These are phyloP conservation scores for Martensiomyces pterosporus DNA, from an alignment of 192 early-diverging fungal genomes.

Conservation along the genomic window DNA sequence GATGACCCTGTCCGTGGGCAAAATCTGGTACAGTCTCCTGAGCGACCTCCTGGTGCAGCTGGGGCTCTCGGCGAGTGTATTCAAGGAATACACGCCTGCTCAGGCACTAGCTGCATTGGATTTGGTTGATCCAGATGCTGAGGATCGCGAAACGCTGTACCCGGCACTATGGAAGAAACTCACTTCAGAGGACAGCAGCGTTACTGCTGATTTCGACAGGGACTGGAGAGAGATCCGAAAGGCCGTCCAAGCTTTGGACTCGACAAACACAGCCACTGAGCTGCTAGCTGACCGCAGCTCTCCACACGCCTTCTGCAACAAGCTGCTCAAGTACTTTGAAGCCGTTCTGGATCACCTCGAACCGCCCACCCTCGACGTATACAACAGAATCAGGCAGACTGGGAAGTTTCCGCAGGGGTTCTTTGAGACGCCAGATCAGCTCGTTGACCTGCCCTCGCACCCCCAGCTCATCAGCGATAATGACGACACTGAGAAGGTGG, in stretches of 20 bases:
- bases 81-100: constrained; percentile 15
- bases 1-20: constrained; percentile 12
- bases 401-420: constrained; percentile 30
- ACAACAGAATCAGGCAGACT: constrained; percentile 24
- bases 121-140: constrained; percentile 9
- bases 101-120: constrained; percentile 17
- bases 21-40: constrained; percentile 26
- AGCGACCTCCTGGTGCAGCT: constrained; percentile 24
- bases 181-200: not conserved
- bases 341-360: constrained; percentile 21
- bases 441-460: constrained; percentile 4
- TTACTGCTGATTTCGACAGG: constrained; percentile 15
- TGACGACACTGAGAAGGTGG: not conserved
- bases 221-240: constrained; percentile 14
- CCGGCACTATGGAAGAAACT: constrained; percentile 21
- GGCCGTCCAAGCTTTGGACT: constrained; percentile 8
- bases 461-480: constrained; percentile 2
- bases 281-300: constrained; percentile 12
- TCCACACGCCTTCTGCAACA: constrained; percentile 21
- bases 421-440: constrained; percentile 22
- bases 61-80: constrained; percentile 15
- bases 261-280: not conserved
- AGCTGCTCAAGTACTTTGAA: constrained; percentile 14
- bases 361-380: constrained; percentile 30
- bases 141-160: constrained; percentile 10